Evolutionary conservation across 495 filamentous ascomycete genomes (phyloP).

Genomic region (Glarea lozoyensis): DNA sequence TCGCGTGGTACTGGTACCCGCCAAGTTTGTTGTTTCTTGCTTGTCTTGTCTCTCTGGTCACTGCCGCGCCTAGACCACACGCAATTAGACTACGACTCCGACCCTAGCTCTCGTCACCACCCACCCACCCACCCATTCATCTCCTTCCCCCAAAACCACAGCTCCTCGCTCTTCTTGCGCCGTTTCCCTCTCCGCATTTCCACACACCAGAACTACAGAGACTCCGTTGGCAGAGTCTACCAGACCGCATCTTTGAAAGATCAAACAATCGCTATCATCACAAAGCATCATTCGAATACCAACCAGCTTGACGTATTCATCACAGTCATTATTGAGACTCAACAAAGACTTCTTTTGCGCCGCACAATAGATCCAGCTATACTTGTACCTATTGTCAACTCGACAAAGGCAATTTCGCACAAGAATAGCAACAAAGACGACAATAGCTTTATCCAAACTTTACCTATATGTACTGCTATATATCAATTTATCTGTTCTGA

Average conservation of each 20-base stretch:
- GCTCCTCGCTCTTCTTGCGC: conserved; percentile 2
- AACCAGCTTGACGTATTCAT: conserved; percentile 14
- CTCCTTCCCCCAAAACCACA: background rate
- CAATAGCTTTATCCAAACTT: background rate
- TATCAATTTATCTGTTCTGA: background rate
- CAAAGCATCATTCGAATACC: conserved; percentile 4
- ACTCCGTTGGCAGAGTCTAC: conserved; percentile 52
- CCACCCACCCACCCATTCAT: background rate
- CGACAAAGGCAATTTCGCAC: conserved; percentile 7
- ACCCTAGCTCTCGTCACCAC: no score
- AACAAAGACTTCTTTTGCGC: background rate
- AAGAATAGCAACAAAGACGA: conserved; percentile 7
- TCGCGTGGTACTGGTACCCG: no score
- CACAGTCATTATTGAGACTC: conserved; percentile 10
- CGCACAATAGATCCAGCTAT: background rate
- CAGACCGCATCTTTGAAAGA: conserved; percentile 22
- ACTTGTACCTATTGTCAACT: conserved; percentile 1
- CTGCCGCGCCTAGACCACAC: no score
- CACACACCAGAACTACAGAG: conserved; percentile 24
- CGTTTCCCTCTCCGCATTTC: background rate
- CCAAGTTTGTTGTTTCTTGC: no score
- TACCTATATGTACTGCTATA: background rate
- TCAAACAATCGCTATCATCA: background rate
- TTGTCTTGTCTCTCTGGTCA: no score
- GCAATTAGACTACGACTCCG: no score